phyloP scores from a whole-genome alignment of 1,284 basidiomycete genomes.

The Ganoderma boninense region DNA sequence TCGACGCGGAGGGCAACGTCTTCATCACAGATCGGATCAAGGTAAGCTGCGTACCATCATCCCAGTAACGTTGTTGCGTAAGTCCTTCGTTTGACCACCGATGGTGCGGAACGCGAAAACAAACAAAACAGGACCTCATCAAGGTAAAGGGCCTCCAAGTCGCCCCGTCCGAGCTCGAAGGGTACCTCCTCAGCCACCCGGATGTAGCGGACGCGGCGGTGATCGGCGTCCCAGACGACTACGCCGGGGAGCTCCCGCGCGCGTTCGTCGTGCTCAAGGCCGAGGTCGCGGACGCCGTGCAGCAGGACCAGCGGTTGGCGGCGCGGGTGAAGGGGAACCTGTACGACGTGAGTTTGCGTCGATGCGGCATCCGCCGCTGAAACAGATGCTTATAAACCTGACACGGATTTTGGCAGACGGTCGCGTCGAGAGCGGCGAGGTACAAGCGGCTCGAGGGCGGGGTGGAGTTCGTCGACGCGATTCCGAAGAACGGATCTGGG shows the following conservation, averaged over 20 bases:
- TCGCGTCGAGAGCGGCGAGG: not conserved
- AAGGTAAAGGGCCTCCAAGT: conserved; percentile 45
- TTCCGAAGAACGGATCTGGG: not conserved
- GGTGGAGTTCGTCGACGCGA: not conserved
- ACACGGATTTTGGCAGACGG: conserved; percentile 35
- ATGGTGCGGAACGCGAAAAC: too few species aligned
- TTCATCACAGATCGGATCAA: conserved; percentile 77
- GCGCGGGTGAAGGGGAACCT: conserved; percentile 15
- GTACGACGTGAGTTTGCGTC: conserved; percentile 51
- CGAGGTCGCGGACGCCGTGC: conserved; percentile 14
- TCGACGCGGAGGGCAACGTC: conserved; percentile 64
- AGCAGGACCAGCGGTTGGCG: conserved; percentile 12
- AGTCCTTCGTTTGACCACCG: conserved; percentile 12
- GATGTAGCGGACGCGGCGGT: conserved; percentile 74
- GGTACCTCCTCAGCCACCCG: conserved; percentile 67
- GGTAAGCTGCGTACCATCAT: too few species aligned
- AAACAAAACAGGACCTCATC: conserved; percentile 36
- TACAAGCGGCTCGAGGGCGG: conserved; percentile 10
- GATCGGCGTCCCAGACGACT: conserved; percentile 58
- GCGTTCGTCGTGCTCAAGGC: conserved; percentile 48
- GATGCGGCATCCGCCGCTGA: conserved; percentile 28
- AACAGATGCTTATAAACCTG: too few species aligned
- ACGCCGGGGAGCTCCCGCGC: conserved; percentile 53
- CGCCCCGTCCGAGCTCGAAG: conserved; percentile 56
- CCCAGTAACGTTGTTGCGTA: too few species aligned